phyloP scores from a whole-genome alignment of 257 asterid species.

The Fraxinus quadrangulata region DNA sequence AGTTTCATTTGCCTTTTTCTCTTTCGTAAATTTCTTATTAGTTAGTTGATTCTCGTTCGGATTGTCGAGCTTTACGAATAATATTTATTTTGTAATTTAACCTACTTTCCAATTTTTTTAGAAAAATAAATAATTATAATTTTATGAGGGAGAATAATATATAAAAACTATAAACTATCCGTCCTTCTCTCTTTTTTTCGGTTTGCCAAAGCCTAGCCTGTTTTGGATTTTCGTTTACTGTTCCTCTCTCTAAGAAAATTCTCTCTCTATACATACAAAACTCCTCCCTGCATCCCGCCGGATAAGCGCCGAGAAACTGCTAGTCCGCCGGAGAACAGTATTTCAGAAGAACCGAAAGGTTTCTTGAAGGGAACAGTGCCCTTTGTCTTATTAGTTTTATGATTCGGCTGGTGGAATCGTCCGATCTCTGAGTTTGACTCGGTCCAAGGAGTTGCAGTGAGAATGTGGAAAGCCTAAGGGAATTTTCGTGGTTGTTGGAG shows the following conservation, averaged over 20 bases:
- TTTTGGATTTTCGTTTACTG: conserved; percentile 53
- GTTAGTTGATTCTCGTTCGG: background rate
- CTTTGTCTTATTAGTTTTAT: conserved; percentile 30
- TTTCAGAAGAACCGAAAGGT: conserved; percentile 20
- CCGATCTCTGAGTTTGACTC: conserved; percentile 67
- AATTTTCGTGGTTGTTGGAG: conserved; percentile 31
- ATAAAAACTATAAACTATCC: conserved; percentile 47
- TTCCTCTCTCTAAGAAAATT: conserved; percentile 27
- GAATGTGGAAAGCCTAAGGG: conserved; percentile 69
- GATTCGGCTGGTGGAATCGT: conserved; percentile 42
- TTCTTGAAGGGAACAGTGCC: background rate
- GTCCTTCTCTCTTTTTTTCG: conserved; percentile 42
- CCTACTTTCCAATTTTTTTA: background rate
- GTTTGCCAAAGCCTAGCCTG: conserved; percentile 58
- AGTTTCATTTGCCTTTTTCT: no score
- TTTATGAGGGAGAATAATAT: conserved; percentile 13
- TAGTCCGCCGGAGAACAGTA: conserved; percentile 38
- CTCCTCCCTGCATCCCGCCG: conserved; percentile 40
- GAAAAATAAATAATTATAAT: background rate
- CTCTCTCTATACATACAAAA: conserved; percentile 39
- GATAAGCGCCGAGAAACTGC: conserved; percentile 34
- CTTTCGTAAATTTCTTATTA: background rate
- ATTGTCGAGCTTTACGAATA: background rate
- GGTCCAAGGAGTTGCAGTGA: conserved; percentile 36
- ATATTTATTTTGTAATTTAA: background rate